Percentiles rank a stretch among this genome's conserved stretches.
Evolutionary conservation across 257 asterid genomes (phyloP).

Genomic region (Solanum sitiens): DNA sequence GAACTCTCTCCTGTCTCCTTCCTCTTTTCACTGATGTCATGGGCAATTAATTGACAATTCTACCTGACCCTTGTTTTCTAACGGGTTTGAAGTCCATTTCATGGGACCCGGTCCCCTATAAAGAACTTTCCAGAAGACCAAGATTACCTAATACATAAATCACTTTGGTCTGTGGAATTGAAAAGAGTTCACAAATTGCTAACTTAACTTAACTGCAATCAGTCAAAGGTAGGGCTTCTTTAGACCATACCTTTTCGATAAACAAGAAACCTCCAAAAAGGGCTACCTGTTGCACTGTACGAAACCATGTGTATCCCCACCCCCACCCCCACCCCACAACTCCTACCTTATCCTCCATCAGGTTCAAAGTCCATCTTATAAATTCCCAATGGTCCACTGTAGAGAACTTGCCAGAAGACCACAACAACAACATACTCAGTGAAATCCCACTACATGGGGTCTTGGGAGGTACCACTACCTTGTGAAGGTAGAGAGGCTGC

Average conservation of each 20-base stretch:
- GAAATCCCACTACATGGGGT: background rate
- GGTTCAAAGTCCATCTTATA: background rate
- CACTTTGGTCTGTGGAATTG: background rate
- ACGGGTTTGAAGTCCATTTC: background rate
- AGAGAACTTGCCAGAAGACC: background rate
- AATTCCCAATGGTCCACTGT: background rate
- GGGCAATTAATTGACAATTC: background rate
- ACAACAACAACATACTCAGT: background rate
- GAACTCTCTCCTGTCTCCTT: background rate
- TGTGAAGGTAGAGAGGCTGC: background rate
- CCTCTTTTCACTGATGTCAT: background rate
- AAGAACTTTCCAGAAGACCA: background rate
- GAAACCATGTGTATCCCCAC: background rate
- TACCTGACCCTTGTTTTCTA: background rate
- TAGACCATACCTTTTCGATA: background rate
- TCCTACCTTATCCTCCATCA: background rate
- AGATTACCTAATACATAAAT: background rate
- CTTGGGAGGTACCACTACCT: background rate
- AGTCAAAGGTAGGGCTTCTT: background rate
- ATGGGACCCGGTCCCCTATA: background rate
- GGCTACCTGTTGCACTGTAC: background rate
- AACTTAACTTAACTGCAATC: background rate
- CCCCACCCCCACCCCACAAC: background rate
- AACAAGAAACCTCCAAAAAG: background rate
- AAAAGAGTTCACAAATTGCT: background rate